Percentiles rank a stretch among this genome's conserved stretches.
phyloP scores from a whole-genome alignment of 352 stramenopile species.

The Globisporangium perplexum region DNA sequence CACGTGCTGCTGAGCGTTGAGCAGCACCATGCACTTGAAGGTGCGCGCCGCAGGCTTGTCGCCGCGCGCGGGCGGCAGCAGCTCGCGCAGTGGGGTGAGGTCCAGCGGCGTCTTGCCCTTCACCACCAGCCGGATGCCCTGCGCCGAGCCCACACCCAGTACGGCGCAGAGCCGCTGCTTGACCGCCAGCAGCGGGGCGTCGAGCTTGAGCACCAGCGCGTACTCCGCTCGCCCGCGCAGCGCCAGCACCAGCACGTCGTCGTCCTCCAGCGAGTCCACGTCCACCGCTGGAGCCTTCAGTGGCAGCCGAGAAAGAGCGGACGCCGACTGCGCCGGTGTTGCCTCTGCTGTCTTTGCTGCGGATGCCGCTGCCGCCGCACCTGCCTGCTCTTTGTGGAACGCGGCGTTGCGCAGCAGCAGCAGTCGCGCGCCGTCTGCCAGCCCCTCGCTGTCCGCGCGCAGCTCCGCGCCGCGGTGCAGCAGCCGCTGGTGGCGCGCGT shows the following conservation, averaged over 20 bases:
- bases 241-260: constrained; percentile 45
- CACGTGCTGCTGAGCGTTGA: constrained; percentile 53
- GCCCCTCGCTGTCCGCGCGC: constrained; percentile 10
- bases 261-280: constrained; percentile 30
- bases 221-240: constrained; percentile 53
- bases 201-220: constrained; percentile 37
- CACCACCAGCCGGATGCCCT: constrained; percentile 46
- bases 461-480: constrained; percentile 47
- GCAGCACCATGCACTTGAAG: constrained; percentile 70
- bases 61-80: constrained; percentile 3
- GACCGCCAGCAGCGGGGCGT: constrained; percentile 24
- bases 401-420: constrained; percentile 33
- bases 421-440: neutral
- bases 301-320: neutral
- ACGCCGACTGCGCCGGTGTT: neutral
- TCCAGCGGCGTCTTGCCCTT: constrained; percentile 58
- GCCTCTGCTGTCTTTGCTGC: neutral
- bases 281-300: constrained; percentile 17
- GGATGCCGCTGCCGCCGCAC: neutral
- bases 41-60: constrained; percentile 14
- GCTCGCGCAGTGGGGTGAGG: constrained; percentile 17
- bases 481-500: constrained; percentile 42
- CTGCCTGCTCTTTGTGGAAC: constrained; percentile 18
- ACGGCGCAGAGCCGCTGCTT: constrained; percentile 44
- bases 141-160: constrained; percentile 27